phyloP scores from a whole-genome alignment of 148 eudicot genomes.

The Rhododendron ferrugineum region DNA sequence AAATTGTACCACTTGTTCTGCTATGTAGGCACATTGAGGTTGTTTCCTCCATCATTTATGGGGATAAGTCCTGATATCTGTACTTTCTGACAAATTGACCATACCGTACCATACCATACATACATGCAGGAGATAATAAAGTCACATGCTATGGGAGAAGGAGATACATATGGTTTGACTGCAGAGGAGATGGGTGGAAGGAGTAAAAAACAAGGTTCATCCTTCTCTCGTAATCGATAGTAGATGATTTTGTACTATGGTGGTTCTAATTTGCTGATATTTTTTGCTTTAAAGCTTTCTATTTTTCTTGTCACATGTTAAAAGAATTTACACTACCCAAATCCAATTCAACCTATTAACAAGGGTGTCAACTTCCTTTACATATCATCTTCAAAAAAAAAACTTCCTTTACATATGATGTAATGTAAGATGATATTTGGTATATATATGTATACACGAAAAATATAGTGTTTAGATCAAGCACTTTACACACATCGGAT shows the following conservation, averaged over 20 bases:
- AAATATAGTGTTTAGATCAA: too few relatives aligned
- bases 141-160: neutral
- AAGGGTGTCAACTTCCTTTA: too few relatives aligned
- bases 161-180: neutral
- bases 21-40: neutral
- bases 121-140: constrained; percentile 1
- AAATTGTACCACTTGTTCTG: constrained; percentile 9
- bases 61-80: constrained; percentile 4
- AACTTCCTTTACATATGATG: neutral
- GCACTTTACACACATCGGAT: too few relatives aligned
- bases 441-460: too few relatives aligned
- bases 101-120: neutral
- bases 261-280: neutral
- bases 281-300: too few relatives aligned
- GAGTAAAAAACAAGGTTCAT: neutral
- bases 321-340: too few relatives aligned
- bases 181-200: constrained; percentile 6
- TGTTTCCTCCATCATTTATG: neutral
- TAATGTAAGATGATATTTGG: neutral
- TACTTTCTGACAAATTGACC: constrained; percentile 6
- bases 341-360: too few relatives aligned
- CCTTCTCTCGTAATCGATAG: neutral
- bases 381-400: too few relatives aligned
- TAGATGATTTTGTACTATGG: neutral
- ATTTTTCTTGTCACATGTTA: too few relatives aligned